A percentile compares a stretch with the other conserved stretches of the same genome.
These are phyloP conservation scores for Angomonas ambiguus DNA, from an alignment of 208 protist genomes.

Conservation along the genomic window DNA sequence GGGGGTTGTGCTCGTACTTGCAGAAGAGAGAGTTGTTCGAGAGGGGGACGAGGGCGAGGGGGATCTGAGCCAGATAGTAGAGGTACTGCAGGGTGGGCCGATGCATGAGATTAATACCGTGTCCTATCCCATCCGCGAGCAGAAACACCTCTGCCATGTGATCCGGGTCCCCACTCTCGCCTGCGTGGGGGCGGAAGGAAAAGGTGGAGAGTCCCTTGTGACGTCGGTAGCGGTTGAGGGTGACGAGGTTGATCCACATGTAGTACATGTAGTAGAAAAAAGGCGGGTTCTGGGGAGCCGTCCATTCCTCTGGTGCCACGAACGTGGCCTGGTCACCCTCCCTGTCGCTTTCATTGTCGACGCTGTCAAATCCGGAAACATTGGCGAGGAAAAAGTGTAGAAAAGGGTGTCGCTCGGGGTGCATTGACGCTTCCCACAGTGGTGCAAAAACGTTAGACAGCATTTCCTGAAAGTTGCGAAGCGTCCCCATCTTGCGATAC, in stretches of 20 bases:
- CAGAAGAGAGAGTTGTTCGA: constrained; percentile 99
- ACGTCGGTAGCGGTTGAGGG: constrained; percentile 93
- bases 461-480: constrained; percentile 92
- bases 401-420: constrained; percentile 90
- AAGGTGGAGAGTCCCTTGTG: constrained; percentile 90
- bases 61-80: constrained; percentile 97
- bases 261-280: constrained; percentile 96
- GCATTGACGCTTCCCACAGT: constrained; percentile 95
- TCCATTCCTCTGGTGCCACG: constrained; percentile 42
- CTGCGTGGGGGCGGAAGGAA: constrained; percentile 95
- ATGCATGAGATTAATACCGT: constrained; percentile 95
- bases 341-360: constrained; percentile 95
- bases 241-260: constrained; percentile 97
- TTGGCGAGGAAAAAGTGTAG: constrained; percentile 92
- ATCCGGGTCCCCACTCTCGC: constrained; percentile 91
- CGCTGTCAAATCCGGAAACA: constrained; percentile 95
- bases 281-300: constrained; percentile 48
- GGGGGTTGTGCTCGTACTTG: constrained; percentile 93
- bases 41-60: constrained; percentile 96
- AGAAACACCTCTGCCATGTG: constrained; percentile 86
- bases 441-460: constrained; percentile 96
- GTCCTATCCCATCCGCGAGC: constrained; percentile 89
- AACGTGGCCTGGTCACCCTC: constrained; percentile 47
- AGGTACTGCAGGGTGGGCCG: constrained; percentile 96
- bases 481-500: constrained; percentile 50